Evolutionary conservation across 2,329 filamentous ascomycete genomes (phyloP), one percentile per base, ranked within the genome.

Genomic region (Exophiala phaeomuriformis): DNA sequence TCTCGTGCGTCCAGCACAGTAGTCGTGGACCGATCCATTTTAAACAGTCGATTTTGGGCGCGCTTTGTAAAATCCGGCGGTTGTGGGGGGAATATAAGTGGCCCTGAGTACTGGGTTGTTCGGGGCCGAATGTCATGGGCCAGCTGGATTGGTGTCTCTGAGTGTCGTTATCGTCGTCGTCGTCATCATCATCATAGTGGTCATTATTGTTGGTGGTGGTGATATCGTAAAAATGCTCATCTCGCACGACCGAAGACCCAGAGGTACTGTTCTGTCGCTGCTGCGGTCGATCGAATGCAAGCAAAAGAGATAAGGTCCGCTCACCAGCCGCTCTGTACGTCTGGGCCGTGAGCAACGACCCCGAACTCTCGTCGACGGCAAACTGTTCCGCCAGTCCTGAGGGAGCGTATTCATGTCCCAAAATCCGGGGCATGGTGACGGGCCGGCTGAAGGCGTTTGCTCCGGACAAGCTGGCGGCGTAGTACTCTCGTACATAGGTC

Each of bases 401-500:
- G 4, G 12, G n/a, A 5, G 6, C 10, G 39, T 27, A 41, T 41
- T 41, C 39, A 6, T 41, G 4, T 5, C 39, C 39, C 5, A 41
- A 27, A 27, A 28, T 28, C 39, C 4, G 28, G 9, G 42, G 30
- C 28, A 31, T 30, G 10, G 8, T 9, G 6, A 45, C 4, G 8
- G 28, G 30, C 8, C 10, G 4, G 8, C 30, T 32, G 30, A 57
- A 12, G 10, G 37, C 51, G 7, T 45, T 12, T 3, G 9, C 31
- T 3, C 47, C 40, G 2, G 27, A 31, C 9, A 59, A 41, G 27
- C 49, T 41, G 19, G 54, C 48, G n/a, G 49, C 53, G 31, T 59
- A 59, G 47, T 52, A 59, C 35, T 53, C 51, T 5, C 49, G 36
- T 3, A 57, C 43, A 9, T 40, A 28, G 6, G 44, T 36, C 7